Conservation (phyloP, 345 rosid genomes). For the Eucalyptus decipiens region DNA sequence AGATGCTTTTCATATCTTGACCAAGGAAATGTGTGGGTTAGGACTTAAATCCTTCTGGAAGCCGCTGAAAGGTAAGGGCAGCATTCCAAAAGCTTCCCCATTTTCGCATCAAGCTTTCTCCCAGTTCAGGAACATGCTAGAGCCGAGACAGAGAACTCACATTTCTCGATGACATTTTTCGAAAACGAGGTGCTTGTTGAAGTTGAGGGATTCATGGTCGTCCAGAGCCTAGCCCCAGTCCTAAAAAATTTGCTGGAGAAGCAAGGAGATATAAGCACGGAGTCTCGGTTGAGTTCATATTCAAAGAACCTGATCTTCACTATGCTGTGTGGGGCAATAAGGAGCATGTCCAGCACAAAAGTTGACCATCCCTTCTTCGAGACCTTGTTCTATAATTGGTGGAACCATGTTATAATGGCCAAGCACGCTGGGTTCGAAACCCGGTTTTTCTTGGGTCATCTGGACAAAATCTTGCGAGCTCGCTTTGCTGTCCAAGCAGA, state of each 20-base stretch:
- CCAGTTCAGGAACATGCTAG: neutral
- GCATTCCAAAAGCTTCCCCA: neutral
- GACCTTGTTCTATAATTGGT: neutral
- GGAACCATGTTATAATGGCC: neutral
- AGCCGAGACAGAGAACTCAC: neutral
- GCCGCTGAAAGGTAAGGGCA: neutral
- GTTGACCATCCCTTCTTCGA: neutral
- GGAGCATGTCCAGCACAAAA: neutral
- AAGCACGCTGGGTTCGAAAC: neutral
- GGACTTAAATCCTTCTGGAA: neutral
- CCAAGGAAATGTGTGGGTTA: neutral
- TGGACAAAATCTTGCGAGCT: neutral
- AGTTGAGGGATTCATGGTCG: neutral
- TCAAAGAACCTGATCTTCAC: neutral
- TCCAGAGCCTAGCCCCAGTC: neutral
- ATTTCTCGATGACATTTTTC: neutral
- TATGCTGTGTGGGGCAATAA: neutral
- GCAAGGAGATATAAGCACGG: neutral
- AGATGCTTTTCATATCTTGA: neutral
- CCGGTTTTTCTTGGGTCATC: neutral
- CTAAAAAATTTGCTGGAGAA: neutral
- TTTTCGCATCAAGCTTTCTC: neutral
- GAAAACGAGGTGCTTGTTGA: neutral
- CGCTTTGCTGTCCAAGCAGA: neutral
- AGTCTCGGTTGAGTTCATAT: neutral